phyloP scores from a whole-genome alignment of 2,329 filamentous ascomycete species.

The Epichloe typhina region DNA sequence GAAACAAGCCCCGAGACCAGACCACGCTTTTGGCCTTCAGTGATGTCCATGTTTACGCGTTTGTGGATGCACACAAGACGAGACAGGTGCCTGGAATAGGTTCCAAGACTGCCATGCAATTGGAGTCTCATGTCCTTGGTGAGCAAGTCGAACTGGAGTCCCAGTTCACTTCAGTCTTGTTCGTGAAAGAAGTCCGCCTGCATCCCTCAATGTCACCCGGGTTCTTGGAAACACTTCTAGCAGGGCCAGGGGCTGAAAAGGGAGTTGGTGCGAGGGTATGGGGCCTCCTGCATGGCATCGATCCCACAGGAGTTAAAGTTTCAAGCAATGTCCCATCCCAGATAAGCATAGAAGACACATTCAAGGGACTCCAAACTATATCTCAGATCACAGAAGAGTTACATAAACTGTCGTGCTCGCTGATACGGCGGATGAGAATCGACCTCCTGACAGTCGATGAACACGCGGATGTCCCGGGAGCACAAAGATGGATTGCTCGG shows the following conservation, averaged over 20 bases:
- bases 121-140: constrained; percentile 41
- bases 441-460: constrained; percentile 52
- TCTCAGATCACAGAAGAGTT: constrained; percentile 56
- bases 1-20: constrained; percentile 78
- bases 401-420: constrained; percentile 49
- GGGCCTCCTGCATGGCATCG: constrained; percentile 69
- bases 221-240: constrained; percentile 54
- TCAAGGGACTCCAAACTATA: constrained; percentile 54
- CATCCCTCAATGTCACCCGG: constrained; percentile 50
- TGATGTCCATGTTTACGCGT: constrained; percentile 41
- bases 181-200: constrained; percentile 50
- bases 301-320: constrained; percentile 59
- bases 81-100: constrained; percentile 79
- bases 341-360: constrained; percentile 92
- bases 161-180: constrained; percentile 35
- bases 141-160: constrained; percentile 19
- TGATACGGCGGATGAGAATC: constrained; percentile 64
- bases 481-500: constrained; percentile 56
- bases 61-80: constrained; percentile 65
- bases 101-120: constrained; percentile 41
- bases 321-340: constrained; percentile 65
- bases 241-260: constrained; percentile 54
- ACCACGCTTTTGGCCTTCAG: constrained; percentile 66
- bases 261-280: constrained; percentile 64
- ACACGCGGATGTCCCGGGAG: constrained; percentile 16